Evolutionary conservation across 139 green algal genomes (phyloP).

Genomic region (Bryopsis sp.): DNA sequence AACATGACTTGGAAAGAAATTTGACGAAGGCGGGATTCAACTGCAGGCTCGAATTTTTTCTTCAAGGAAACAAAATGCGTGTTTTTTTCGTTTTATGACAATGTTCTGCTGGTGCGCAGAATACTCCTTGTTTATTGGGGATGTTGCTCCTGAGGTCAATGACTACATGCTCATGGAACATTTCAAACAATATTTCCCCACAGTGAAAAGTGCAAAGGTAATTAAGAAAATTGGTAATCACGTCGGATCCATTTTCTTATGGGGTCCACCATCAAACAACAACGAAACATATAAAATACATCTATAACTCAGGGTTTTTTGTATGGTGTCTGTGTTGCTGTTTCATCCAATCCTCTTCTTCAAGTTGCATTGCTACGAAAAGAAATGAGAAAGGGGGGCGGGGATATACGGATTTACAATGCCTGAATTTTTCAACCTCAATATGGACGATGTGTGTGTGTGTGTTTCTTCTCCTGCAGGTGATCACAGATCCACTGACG

Average conservation of each 20-base stretch:
- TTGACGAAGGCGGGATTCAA: too few species aligned
- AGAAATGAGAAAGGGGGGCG: too few species aligned
- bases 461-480: conserved; percentile 50
- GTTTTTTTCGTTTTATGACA: neutral
- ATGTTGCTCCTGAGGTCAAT: conserved; percentile 83
- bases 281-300: neutral
- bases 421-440: too few species aligned
- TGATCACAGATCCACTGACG: conserved; percentile 80
- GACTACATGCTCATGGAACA: conserved; percentile 78
- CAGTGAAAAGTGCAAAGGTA: conserved; percentile 67
- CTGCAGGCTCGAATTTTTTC: too few species aligned
- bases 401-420: too few species aligned
- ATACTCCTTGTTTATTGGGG: conserved; percentile 84
- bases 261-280: neutral
- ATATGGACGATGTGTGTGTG: too few species aligned
- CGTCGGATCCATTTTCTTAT: neutral
- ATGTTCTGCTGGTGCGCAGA: conserved; percentile 33
- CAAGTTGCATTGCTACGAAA: too few species aligned
- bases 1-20: too few species aligned
- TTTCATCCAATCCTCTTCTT: neutral
- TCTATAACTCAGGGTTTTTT: neutral
- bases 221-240: neutral
- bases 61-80: neutral
- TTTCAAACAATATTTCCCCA: conserved; percentile 77
- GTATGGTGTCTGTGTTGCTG: neutral